These are phyloP conservation scores for Boletellus deceptivus DNA, from an alignment of 1,284 basidiomycete genomes.

Conservation along the genomic window DNA sequence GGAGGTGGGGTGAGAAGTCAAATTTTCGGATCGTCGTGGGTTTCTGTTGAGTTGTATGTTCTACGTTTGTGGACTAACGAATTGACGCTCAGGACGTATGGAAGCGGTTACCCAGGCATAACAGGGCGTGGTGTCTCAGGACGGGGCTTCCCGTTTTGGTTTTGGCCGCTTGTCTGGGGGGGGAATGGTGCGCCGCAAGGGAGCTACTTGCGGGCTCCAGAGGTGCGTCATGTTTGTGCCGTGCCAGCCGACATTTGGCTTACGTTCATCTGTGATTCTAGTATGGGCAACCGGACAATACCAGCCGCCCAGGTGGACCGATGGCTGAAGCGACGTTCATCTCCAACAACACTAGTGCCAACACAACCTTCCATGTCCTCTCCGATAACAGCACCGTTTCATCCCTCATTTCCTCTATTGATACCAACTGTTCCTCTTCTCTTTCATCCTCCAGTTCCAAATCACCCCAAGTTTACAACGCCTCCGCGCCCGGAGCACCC, in stretches of 20 bases:
- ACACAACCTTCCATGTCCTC: conserved; percentile 50
- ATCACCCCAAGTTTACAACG: conserved; percentile 21
- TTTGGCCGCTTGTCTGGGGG: conserved; percentile 37
- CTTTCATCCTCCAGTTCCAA: conserved; percentile 23
- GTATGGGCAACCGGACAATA: conserved; percentile 55
- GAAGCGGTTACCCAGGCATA: conserved; percentile 40
- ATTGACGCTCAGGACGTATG: conserved; percentile 30
- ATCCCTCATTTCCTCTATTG: conserved; percentile 48
- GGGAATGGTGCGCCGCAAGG: background rate
- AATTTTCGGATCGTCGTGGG: conserved; percentile 42
- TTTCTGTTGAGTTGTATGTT: background rate
- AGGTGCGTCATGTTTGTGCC: conserved; percentile 12
- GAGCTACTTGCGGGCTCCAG: conserved; percentile 19
- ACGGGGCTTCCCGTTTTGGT: conserved; percentile 38
- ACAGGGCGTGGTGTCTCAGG: conserved; percentile 28
- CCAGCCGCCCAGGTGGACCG: conserved; percentile 57
- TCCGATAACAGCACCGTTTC: conserved; percentile 56
- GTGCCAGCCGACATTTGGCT: background rate
- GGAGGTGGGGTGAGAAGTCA: conserved; percentile 42
- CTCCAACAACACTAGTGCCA: conserved; percentile 31
- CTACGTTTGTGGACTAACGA: background rate
- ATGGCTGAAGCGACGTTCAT: conserved; percentile 50
- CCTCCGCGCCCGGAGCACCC: conserved; percentile 12
- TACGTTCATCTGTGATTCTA: conserved; percentile 23
- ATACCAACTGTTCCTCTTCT: conserved; percentile 44